Evolutionary conservation across 1,284 basidiomycete genomes (phyloP).

Genomic region (Moesziomyces sp.): DNA sequence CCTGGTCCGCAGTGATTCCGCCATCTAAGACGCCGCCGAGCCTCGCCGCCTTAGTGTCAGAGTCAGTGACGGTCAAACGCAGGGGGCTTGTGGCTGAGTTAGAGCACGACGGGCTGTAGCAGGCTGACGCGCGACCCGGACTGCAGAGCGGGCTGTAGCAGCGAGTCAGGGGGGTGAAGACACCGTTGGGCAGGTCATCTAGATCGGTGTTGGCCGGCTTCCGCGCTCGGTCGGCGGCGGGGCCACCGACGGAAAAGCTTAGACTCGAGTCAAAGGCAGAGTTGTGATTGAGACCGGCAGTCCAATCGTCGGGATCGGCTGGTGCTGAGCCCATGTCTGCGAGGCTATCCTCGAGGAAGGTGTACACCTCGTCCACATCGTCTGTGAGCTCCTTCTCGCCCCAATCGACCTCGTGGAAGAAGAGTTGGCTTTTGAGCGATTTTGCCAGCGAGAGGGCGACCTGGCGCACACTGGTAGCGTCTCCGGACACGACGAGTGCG

Average conservation of each 20-base stretch:
- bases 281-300: constrained; percentile 31
- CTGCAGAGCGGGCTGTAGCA: constrained; percentile 97
- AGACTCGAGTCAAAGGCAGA: constrained; percentile 29
- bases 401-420: constrained; percentile 98
- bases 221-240: constrained; percentile 7
- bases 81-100: constrained; percentile 34
- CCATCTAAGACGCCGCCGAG: constrained; percentile 13
- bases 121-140: constrained; percentile 54
- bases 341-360: constrained; percentile 83
- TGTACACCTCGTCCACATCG: constrained; percentile 93
- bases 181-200: constrained; percentile 85
- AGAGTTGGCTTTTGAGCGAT: constrained; percentile 88
- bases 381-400: constrained; percentile 84
- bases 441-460: constrained; percentile 87
- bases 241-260: constrained; percentile 23
- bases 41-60: constrained; percentile 6
- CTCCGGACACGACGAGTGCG: constrained; percentile 17
- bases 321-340: constrained; percentile 21
- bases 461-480: constrained; percentile 69
- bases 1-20: constrained; percentile 14
- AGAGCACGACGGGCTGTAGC: constrained; percentile 58
- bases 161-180: constrained; percentile 94
- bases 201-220: constrained; percentile 70
- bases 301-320: constrained; percentile 35
- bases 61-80: constrained; percentile 17